Percentiles rank a stretch among this genome's conserved stretches.
Conservation (phyloP, 768 basidiomycete genomes). For the Rhodotorula taiwanensis region DNA sequence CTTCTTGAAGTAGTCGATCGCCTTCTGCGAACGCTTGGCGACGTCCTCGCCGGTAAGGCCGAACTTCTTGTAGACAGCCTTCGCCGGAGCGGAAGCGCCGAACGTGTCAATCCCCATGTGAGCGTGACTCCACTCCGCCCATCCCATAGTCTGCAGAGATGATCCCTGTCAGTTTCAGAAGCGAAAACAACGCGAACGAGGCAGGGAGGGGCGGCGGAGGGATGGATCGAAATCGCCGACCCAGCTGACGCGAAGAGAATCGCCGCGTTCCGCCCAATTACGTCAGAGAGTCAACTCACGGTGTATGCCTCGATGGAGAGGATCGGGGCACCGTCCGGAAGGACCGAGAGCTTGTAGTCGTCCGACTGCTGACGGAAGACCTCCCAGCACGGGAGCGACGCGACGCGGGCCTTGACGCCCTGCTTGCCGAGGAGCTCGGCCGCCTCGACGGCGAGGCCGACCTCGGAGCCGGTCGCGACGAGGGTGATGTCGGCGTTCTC, state of each 20-base stretch:
- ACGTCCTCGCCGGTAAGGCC: slow-evolving; percentile 76
- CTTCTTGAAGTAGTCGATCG: slow-evolving; percentile 77
- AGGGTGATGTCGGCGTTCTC: slow-evolving; percentile 70
- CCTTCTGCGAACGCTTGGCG: slow-evolving; percentile 73
- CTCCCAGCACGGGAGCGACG: slow-evolving; percentile 83
- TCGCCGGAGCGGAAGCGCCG: slow-evolving; percentile 45
- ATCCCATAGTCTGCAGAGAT: slow-evolving; percentile 58
- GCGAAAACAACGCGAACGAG: background rate
- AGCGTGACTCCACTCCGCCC: slow-evolving; percentile 86
- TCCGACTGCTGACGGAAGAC: slow-evolving; percentile 70
- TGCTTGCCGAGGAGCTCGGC: slow-evolving; percentile 67
- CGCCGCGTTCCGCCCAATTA: slow-evolving; percentile 41
- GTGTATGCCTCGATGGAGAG: slow-evolving; percentile 78
- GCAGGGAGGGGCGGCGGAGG: background rate
- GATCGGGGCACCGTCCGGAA: slow-evolving; percentile 83
- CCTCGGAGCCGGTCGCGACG: slow-evolving; percentile 83
- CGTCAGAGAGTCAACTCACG: slow-evolving; percentile 37
- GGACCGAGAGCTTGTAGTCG: slow-evolving; percentile 72
- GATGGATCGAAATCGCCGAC: slow-evolving; percentile 19
- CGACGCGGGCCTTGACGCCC: slow-evolving; percentile 73
- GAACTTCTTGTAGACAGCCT: slow-evolving; percentile 81
- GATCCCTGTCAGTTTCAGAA: background rate
- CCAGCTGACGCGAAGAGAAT: background rate
- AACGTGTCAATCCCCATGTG: slow-evolving; percentile 54
- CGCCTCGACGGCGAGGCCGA: slow-evolving; percentile 77